A percentile compares a stretch with the other conserved stretches of the same genome.
Conservation (phyloP, 2,329 filamentous ascomycete genomes). For the Teratosphaeria zuluensis region DNA sequence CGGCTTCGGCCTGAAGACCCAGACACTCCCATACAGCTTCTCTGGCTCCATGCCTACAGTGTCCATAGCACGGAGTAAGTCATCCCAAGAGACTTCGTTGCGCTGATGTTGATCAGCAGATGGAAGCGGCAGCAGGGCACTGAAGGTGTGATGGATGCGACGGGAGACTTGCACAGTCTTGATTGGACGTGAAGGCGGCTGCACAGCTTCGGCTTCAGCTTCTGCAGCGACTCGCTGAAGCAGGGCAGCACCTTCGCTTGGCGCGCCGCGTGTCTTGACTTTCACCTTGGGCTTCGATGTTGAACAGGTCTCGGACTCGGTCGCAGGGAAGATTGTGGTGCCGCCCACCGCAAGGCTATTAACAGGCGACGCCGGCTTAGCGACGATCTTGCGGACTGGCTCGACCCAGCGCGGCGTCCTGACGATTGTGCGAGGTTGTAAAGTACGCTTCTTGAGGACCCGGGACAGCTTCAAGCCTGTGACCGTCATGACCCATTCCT, state of each 20-base stretch:
- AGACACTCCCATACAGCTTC: conserved; percentile 52
- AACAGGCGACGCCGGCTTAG: background rate
- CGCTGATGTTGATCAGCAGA: conserved; percentile 25
- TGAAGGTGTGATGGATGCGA: conserved; percentile 32
- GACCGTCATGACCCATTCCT: background rate
- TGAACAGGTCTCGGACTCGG: conserved; percentile 2
- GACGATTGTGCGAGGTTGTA: background rate
- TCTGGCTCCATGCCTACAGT: conserved; percentile 41
- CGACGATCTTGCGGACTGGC: background rate
- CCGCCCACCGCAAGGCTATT: background rate
- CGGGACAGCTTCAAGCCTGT: background rate
- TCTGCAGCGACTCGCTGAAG: background rate
- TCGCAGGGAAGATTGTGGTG: background rate
- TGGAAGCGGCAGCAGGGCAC: conserved; percentile 32
- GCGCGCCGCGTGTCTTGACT: conserved; percentile 15
- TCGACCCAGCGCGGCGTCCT: background rate
- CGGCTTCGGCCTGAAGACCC: conserved; percentile 44
- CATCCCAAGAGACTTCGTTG: conserved; percentile 44
- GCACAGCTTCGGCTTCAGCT: background rate
- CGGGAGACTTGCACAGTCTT: conserved; percentile 1
- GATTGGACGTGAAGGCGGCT: conserved; percentile 5
- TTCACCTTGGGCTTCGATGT: conserved; percentile 11
- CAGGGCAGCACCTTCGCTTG: background rate
- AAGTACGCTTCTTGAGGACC: background rate
- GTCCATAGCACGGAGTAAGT: conserved; percentile 45